Conservation (phyloP, 306 rosid genomes). For the Alnus glutinosa region DNA sequence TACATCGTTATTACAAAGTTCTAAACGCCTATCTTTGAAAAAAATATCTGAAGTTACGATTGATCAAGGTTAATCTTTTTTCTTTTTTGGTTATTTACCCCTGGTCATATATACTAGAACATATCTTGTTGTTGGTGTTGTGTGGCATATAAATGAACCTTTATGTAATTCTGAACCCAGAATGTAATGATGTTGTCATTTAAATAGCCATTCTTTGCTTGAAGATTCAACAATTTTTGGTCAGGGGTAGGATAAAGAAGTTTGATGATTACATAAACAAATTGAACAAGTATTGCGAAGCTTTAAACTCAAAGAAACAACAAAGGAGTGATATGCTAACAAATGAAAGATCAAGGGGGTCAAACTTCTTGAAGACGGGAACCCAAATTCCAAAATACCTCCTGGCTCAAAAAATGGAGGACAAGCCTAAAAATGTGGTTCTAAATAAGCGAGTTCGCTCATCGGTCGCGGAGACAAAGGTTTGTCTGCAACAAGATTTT, state of each 20-base stretch:
- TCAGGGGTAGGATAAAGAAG: conserved; percentile 60
- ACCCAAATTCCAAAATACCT: conserved; percentile 48
- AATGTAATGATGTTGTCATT: conserved; percentile 23
- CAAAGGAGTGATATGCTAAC: conserved; percentile 57
- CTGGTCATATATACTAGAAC: background rate
- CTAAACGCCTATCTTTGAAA: background rate
- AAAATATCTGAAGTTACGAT: background rate
- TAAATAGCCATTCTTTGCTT: conserved; percentile 33
- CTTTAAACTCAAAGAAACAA: conserved; percentile 63
- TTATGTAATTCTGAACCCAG: background rate
- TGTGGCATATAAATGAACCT: background rate
- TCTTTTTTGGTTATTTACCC: background rate
- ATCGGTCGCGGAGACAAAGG: conserved; percentile 65
- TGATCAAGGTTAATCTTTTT: background rate
- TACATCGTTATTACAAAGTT: background rate
- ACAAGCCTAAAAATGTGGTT: conserved; percentile 53
- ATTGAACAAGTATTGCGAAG: conserved; percentile 66
- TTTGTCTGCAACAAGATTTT: conserved; percentile 37
- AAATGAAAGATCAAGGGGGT: conserved; percentile 60
- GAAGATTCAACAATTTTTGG: conserved; percentile 29
- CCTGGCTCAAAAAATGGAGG: conserved; percentile 56
- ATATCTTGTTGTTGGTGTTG: conserved; percentile 9
- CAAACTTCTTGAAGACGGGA: conserved; percentile 59
- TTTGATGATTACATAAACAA: conserved; percentile 68
- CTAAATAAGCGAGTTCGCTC: conserved; percentile 70